Conservation (phyloP, 176 grass and related monocot species). For the Zizania latifolia region DNA sequence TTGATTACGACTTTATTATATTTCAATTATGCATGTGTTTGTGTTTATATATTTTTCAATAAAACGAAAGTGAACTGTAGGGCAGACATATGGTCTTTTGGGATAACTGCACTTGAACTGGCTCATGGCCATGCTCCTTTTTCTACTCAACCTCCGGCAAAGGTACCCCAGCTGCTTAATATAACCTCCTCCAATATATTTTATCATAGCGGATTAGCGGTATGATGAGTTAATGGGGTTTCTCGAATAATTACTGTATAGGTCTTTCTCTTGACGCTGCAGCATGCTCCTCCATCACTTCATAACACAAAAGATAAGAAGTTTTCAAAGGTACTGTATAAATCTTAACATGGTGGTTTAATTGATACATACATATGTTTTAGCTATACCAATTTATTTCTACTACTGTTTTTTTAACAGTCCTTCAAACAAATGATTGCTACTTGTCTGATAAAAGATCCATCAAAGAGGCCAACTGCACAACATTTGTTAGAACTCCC, state of each 20-base stretch:
- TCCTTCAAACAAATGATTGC: slow-evolving; percentile 86
- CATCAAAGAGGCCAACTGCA: slow-evolving; percentile 64
- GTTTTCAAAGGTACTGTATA: slow-evolving; percentile 60
- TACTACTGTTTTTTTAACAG: slow-evolving; percentile 25
- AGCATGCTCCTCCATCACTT: slow-evolving; percentile 80
- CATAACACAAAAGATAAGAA: slow-evolving; percentile 90
- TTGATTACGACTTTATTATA: not conserved
- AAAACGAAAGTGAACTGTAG: slow-evolving; percentile 30
- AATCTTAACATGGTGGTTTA: slow-evolving; percentile 1
- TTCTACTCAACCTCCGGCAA: slow-evolving; percentile 75
- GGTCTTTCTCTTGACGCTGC: slow-evolving; percentile 80
- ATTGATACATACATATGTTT: not conserved
- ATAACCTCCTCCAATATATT: not conserved
- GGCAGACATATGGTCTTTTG: slow-evolving; percentile 96
- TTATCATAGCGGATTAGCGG: no score
- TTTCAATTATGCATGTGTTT: not conserved
- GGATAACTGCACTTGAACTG: slow-evolving; percentile 90
- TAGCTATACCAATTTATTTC: not conserved
- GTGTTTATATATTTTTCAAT: not conserved
- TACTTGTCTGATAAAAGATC: slow-evolving; percentile 91
- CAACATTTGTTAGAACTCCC: slow-evolving; percentile 71
- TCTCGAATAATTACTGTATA: slow-evolving; percentile 22
- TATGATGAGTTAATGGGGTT: not conserved
- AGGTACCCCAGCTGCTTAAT: slow-evolving; percentile 42
- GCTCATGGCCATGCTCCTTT: slow-evolving; percentile 93